Percentiles rank a stretch among this genome's conserved stretches.
Evolutionary conservation across 768 basidiomycete genomes (phyloP).

Genomic region (Rhodosporidiobolus odoratus): DNA sequence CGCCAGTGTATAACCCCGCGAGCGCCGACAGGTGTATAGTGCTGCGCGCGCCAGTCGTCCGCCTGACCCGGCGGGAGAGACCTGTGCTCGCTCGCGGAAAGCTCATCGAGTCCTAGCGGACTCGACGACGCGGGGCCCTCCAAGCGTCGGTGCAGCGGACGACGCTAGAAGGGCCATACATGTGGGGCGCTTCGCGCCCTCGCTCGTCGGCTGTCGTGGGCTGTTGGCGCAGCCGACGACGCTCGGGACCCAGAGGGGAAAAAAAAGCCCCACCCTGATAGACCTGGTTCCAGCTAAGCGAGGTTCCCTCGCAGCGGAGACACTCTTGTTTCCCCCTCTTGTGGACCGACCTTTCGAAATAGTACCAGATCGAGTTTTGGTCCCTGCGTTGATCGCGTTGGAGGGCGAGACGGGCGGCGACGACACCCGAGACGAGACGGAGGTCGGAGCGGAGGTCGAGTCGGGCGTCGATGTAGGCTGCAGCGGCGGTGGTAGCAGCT

Average conservation of each 20-base stretch:
- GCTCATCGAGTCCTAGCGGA: too few relatives aligned
- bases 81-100: too few relatives aligned
- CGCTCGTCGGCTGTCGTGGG: too few relatives aligned
- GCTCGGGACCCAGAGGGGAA: background rate
- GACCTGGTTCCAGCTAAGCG: constrained; percentile 22
- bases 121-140: too few relatives aligned
- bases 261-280: background rate
- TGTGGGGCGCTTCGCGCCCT: too few relatives aligned
- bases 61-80: too few relatives aligned
- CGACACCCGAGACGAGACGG: background rate
- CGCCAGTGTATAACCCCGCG: too few relatives aligned
- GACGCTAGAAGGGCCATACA: too few relatives aligned
- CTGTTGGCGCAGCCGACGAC: too few relatives aligned
- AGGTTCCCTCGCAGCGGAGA: constrained; percentile 21
- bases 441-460: constrained; percentile 13
- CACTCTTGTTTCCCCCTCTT: constrained; percentile 4
- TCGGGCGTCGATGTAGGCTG: constrained; percentile 21
- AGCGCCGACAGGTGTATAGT: too few relatives aligned
- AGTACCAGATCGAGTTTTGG: constrained; percentile 30
- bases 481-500: background rate
- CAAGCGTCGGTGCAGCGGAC: too few relatives aligned
- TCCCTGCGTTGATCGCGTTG: background rate
- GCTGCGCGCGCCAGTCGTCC: too few relatives aligned
- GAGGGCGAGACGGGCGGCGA: constrained; percentile 7
- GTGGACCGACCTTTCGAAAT: constrained; percentile 19